A percentile compares a stretch with the other conserved stretches of the same genome.
Conservation (phyloP, 352 stramenopile genomes). For the Thalassiosira ordinaria region DNA sequence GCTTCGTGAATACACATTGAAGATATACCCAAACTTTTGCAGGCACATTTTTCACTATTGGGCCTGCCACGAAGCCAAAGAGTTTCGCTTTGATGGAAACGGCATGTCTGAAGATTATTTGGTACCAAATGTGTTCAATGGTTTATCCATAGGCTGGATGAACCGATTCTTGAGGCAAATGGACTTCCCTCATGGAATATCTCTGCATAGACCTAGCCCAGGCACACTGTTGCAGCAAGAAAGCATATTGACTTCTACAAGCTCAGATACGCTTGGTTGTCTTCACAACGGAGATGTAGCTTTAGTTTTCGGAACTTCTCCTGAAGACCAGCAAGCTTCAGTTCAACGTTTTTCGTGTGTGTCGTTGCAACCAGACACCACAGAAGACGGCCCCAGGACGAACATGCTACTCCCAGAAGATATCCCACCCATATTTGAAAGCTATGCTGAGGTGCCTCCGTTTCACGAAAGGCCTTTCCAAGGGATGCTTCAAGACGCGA, state of each 20-base stretch:
- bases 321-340: constrained; percentile 14
- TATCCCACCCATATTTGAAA: constrained; percentile 76
- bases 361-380: constrained; percentile 27
- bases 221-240: background rate
- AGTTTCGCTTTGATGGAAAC: constrained; percentile 28
- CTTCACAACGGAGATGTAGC: constrained; percentile 73
- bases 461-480: constrained; percentile 58
- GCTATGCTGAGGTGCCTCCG: constrained; percentile 69
- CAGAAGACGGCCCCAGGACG: constrained; percentile 12
- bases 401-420: constrained; percentile 48
- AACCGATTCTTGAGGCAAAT: constrained; percentile 73
- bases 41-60: constrained; percentile 82
- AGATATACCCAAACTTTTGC: constrained; percentile 70
- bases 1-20: constrained; percentile 75
- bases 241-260: constrained; percentile 5
- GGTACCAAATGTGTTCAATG: constrained; percentile 36
- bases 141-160: constrained; percentile 64
- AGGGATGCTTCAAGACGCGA: constrained; percentile 32
- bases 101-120: constrained; percentile 36
- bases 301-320: constrained; percentile 73
- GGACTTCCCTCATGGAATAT: constrained; percentile 74
- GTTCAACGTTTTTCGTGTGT: constrained; percentile 47
- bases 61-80: constrained; percentile 68
- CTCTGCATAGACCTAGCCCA: constrained; percentile 57
- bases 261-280: background rate